Evolutionary conservation across 1,284 basidiomycete genomes (phyloP).

Genomic region (Trichosporon sp.): DNA sequence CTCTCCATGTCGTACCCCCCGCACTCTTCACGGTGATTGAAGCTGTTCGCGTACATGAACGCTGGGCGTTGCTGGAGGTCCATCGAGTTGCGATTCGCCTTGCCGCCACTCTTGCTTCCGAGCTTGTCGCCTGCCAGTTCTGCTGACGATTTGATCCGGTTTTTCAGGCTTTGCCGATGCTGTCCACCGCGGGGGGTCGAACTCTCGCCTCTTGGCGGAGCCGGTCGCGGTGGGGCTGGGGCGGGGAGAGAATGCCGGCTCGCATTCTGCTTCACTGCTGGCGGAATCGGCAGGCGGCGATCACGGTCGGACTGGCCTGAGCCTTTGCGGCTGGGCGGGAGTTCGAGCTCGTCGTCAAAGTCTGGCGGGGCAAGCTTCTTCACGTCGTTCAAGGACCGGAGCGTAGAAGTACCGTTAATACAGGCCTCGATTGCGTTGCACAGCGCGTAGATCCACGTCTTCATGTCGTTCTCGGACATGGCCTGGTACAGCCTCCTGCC

Average conservation of each 20-base stretch:
- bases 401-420: constrained; percentile 59
- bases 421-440: constrained; percentile 61
- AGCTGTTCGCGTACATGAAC: constrained; percentile 22
- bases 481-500: constrained; percentile 60
- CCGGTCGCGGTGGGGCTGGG: constrained; percentile 38
- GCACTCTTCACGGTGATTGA: neutral
- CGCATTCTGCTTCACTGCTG: constrained; percentile 12
- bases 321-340: neutral
- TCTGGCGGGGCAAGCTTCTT: constrained; percentile 1
- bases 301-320: constrained; percentile 13
- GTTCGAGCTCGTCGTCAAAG: neutral
- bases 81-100: constrained; percentile 25
- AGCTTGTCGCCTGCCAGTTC: constrained; percentile 42
- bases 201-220: constrained; percentile 30
- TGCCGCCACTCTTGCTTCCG: constrained; percentile 30
- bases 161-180: constrained; percentile 49
- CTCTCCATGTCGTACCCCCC: constrained; percentile 29
- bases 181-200: constrained; percentile 2
- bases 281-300: constrained; percentile 5
- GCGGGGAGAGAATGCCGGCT: constrained; percentile 45
- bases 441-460: constrained; percentile 61
- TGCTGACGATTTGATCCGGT: constrained; percentile 43
- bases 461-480: constrained; percentile 57
- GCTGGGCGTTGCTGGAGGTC: constrained; percentile 32
- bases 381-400: constrained; percentile 49